A percentile compares a stretch with the other conserved stretches of the same genome.
These are phyloP conservation scores for Scopulariopsis brevicaulis DNA, from an alignment of 2,329 filamentous ascomycete genomes.

Conservation along the genomic window DNA sequence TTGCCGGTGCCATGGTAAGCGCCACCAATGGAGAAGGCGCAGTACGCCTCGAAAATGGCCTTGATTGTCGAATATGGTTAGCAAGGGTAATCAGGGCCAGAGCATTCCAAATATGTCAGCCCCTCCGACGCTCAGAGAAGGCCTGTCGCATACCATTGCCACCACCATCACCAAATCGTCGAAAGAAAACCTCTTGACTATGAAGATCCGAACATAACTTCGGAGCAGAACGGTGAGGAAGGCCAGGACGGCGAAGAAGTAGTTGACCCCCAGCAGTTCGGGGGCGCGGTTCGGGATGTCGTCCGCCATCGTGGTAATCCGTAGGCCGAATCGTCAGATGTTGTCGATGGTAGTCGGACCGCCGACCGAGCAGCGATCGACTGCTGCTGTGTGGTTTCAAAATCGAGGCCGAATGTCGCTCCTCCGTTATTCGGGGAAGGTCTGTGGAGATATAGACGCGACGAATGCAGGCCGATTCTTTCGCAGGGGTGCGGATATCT, in stretches of 20 bases:
- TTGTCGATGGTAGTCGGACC: too few species aligned
- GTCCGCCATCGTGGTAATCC: not conserved
- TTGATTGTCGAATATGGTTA: constrained; percentile 9
- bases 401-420: too few species aligned
- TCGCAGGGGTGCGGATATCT: too few species aligned
- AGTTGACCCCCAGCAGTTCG: constrained; percentile 15
- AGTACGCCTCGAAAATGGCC: constrained; percentile 22
- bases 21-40: constrained; percentile 19
- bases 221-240: constrained; percentile 17
- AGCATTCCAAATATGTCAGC: not conserved
- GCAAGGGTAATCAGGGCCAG: not conserved
- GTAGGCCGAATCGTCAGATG: too few species aligned
- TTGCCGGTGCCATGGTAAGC: constrained; percentile 27
- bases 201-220: constrained; percentile 18
- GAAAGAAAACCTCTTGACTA: constrained; percentile 24
- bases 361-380: too few species aligned
- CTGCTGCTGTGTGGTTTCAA: too few species aligned
- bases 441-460: too few species aligned
- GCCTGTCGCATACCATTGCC: constrained; percentile 16
- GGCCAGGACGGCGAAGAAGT: constrained; percentile 15
- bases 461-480: too few species aligned
- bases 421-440: too few species aligned
- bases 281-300: constrained; percentile 14
- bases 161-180: constrained; percentile 26
- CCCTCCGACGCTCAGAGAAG: not conserved